phyloP scores from a whole-genome alignment of 2,329 filamentous ascomycete genomes.

The Colletotrichum lini region DNA sequence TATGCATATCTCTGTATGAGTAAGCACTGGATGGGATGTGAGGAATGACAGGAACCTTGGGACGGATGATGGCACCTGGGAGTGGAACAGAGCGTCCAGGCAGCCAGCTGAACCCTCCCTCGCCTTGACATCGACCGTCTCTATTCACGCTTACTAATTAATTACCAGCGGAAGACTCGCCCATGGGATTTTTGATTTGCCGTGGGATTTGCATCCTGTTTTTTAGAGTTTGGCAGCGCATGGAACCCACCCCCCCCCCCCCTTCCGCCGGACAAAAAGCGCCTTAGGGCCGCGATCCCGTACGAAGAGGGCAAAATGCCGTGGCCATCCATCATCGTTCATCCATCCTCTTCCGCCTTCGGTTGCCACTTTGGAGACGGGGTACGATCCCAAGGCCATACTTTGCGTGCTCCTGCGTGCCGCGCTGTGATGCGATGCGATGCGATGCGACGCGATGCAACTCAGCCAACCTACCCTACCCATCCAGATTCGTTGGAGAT shows the following conservation, averaged over 20 bases:
- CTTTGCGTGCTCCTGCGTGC: no score
- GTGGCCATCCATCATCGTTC: background rate
- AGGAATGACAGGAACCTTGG: slow-evolving; percentile 12
- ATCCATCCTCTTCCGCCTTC: no score
- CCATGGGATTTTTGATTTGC: slow-evolving; percentile 34
- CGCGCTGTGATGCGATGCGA: no score
- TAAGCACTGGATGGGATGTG: slow-evolving; percentile 16
- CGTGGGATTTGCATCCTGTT: background rate
- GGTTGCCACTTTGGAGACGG: no score
- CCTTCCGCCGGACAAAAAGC: slow-evolving; percentile 12
- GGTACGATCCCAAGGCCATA: no score
- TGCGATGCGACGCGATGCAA: background rate
- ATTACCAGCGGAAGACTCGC: background rate
- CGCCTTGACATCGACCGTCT: no score
- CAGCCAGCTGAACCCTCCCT: background rate
- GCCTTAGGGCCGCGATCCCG: slow-evolving; percentile 1
- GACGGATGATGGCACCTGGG: slow-evolving; percentile 3
- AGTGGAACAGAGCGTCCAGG: slow-evolving; percentile 23
- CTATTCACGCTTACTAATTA: no score
- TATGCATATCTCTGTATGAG: background rate
- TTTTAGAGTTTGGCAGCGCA: slow-evolving; percentile 28
- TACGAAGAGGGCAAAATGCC: slow-evolving; percentile 13
- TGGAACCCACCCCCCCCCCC: background rate
- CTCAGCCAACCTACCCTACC: background rate
- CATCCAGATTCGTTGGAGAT: slow-evolving; percentile 21